These are phyloP conservation scores for Heterobasidion occidentale DNA, from an alignment of 1,284 basidiomycete genomes.

Conservation along the genomic window DNA sequence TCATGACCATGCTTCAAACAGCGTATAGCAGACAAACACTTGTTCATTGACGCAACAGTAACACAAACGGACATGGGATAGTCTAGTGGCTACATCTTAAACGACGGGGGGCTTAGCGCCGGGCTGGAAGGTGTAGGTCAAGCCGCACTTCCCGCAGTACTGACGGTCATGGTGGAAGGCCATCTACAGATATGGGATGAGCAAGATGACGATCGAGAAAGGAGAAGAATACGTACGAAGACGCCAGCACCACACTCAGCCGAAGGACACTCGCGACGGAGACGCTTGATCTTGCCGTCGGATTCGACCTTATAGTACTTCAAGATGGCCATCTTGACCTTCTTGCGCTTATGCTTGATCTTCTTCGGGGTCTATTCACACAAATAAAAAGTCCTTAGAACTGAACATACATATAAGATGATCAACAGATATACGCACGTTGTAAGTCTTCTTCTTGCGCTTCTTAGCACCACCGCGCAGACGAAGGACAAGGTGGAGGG, in stretches of 20 bases:
- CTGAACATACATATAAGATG: neutral
- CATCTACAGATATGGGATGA: slow-evolving; percentile 45
- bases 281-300: slow-evolving; percentile 98
- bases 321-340: slow-evolving; percentile 99
- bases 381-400: neutral
- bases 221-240: slow-evolving; percentile 55
- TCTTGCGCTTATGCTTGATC: slow-evolving; percentile 99
- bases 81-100: slow-evolving; percentile 23
- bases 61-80: too few species aligned
- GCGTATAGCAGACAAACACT: too few species aligned
- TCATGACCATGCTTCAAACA: too few species aligned
- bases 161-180: slow-evolving; percentile 94
- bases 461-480: slow-evolving; percentile 98
- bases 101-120: slow-evolving; percentile 68
- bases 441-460: slow-evolving; percentile 99
- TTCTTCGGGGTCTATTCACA: slow-evolving; percentile 90
- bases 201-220: slow-evolving; percentile 1
- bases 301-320: slow-evolving; percentile 99
- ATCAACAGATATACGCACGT: slow-evolving; percentile 34
- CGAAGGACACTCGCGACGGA: slow-evolving; percentile 91
- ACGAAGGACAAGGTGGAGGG: slow-evolving; percentile 92
- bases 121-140: slow-evolving; percentile 86
- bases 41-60: too few species aligned
- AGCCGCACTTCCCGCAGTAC: slow-evolving; percentile 91
- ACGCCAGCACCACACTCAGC: slow-evolving; percentile 92